Evolutionary conservation across 805 yeast species (phyloP), one percentile per base, ranked within the genome.

Genomic region (Candida ipomoeae): DNA sequence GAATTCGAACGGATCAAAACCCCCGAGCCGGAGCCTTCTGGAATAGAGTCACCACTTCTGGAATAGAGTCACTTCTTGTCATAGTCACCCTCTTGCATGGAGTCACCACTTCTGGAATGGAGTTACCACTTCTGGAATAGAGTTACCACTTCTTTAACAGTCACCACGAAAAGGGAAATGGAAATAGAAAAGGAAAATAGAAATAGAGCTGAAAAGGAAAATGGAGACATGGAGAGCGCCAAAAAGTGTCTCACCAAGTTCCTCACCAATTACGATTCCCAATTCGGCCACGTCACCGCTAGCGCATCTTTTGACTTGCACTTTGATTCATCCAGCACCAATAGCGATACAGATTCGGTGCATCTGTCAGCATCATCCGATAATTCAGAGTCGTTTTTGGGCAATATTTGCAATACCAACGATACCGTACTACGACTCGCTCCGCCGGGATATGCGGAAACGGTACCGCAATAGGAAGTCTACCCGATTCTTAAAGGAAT

Each of bases 1-100:
- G 53, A 72, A 71, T 53, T 65, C 71, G 69, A 94, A 94, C 1
- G 99, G 99, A 61, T 94, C 96, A 46, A 79, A 73, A 0, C 96
- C 96, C 33, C 89, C 87, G n/a, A 94, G 78, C 21, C 65, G 59
- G 31, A 94, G 80, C 13, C 72, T 66, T 0, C 97, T 3, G 20
- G 20, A 18, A 18, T 3, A 18, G 20, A 3, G 20, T 18, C 3
- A 18, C 20, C 3, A 18, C 2, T 18, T 18, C 20, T 18, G 2
- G 20, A 3, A 18, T 18, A 18, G 20, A 18, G 20, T 18, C 20
- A 18, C 20, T 3, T 18, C 20, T 18, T 18, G 20, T 3, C 2
- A 18, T 18, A 18, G 20, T 3, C 20, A n/a, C n/a, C n/a, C n/a
- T n/a, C n/a, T n/a, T n/a, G n/a, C n/a, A n/a, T n/a, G n/a, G n/a